Conservation (phyloP, 495 filamentous ascomycete genomes). For the Hypoxylon perforatum region DNA sequence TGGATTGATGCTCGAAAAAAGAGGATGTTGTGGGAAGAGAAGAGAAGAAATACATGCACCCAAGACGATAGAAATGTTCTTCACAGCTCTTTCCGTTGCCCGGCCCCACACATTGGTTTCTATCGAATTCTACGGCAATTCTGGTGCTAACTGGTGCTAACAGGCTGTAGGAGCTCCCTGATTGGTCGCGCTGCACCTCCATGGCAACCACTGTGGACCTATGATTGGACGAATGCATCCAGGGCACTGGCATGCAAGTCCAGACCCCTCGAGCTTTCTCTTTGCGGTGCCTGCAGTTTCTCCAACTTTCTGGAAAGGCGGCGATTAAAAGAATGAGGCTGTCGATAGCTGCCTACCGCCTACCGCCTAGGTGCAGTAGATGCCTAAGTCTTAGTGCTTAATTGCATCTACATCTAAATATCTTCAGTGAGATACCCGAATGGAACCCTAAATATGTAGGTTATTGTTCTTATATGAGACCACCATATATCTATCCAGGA, state of each 20-base stretch:
- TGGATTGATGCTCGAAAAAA: slow-evolving; percentile 13
- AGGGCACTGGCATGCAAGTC: slow-evolving; percentile 18
- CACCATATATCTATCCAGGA: too few species aligned
- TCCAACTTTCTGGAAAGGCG: slow-evolving; percentile 34
- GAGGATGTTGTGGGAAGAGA: slow-evolving; percentile 35
- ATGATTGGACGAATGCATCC: slow-evolving; percentile 41
- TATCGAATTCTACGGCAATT: slow-evolving; percentile 51
- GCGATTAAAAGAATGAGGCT: too few species aligned
- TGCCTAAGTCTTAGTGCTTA: too few species aligned
- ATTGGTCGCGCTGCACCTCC: slow-evolving; percentile 36
- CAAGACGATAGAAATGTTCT: slow-evolving; percentile 41
- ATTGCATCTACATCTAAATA: too few species aligned
- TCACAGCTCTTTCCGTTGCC: slow-evolving; percentile 46
- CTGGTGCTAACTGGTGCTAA: slow-evolving; percentile 22
- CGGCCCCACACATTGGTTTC: slow-evolving; percentile 47
- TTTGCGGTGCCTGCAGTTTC: slow-evolving; percentile 31
- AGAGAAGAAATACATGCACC: slow-evolving; percentile 32
- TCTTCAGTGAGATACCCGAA: too few species aligned
- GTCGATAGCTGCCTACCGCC: too few species aligned
- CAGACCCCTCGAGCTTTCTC: slow-evolving; percentile 33
- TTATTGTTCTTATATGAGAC: too few species aligned
- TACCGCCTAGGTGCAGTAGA: too few species aligned
- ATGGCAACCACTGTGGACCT: slow-evolving; percentile 36
- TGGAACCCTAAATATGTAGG: too few species aligned
- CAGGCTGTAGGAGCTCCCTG: slow-evolving; percentile 25